These are phyloP conservation scores for Xylaria sp. DNA, from an alignment of 2,329 filamentous ascomycete species.

Conservation along the genomic window DNA sequence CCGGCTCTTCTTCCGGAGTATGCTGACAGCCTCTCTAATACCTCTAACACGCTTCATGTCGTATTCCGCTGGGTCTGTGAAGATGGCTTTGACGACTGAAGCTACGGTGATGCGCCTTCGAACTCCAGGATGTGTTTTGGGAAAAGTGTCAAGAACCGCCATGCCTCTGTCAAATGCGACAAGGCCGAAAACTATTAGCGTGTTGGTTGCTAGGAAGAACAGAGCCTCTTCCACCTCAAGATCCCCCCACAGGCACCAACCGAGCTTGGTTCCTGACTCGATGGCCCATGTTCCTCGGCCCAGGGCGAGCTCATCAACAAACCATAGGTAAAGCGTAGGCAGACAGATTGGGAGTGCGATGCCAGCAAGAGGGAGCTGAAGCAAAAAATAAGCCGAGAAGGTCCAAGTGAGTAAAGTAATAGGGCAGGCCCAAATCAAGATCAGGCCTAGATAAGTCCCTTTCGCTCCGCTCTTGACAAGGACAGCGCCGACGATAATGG, in stretches of 20 bases:
- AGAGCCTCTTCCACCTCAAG: conserved; percentile 79
- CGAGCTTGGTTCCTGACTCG: conserved; percentile 73
- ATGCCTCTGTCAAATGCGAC: conserved; percentile 76
- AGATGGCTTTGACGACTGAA: conserved; percentile 64
- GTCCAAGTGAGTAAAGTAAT: conserved; percentile 73
- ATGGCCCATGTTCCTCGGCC: conserved; percentile 78
- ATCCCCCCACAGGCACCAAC: conserved; percentile 69
- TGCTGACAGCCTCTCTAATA: conserved; percentile 67
- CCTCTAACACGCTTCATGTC: conserved; percentile 68
- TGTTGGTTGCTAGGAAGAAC: conserved; percentile 78
- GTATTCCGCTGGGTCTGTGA: conserved; percentile 60
- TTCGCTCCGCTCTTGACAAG: conserved; percentile 59
- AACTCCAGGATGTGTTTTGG: conserved; percentile 63
- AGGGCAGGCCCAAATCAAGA: conserved; percentile 74
- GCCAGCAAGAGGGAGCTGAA: conserved; percentile 67
- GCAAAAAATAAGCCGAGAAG: conserved; percentile 71
- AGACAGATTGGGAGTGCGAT: conserved; percentile 69
- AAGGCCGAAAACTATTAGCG: conserved; percentile 75
- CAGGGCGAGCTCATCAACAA: conserved; percentile 76
- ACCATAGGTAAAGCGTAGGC: conserved; percentile 77
- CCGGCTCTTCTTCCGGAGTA: conserved; percentile 72
- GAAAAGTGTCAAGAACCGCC: conserved; percentile 73
- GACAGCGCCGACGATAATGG: conserved; percentile 57
- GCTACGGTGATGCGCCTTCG: conserved; percentile 61
- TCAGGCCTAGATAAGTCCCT: conserved; percentile 75